Base-by-base conservation (phyloP, 192 early-diverging fungal species). In the Coemansia sp. region DNA sequence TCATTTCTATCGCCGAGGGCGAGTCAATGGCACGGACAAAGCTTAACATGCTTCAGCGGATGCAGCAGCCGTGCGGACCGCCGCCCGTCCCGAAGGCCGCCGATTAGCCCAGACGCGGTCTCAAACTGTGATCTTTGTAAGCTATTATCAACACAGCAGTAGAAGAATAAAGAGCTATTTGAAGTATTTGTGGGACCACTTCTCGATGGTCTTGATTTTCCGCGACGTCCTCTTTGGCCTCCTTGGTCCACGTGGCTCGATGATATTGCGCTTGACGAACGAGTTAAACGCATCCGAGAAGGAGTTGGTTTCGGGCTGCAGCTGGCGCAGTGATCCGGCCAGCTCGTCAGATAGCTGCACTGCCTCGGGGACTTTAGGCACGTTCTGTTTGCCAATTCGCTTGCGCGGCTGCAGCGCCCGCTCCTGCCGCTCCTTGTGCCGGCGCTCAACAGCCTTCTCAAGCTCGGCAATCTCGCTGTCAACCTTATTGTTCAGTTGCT, bases 181-280 rank as follows among this genome's bases (percentile, higher is more conserved):
- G 14, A 68, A 75, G 20, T 75, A 65, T 61, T 75, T 75, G 65
- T 64, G 68, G 0, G 65, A 54, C 72, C 72, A 75, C 55, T 75
- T 75, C 19, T 75, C 72, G 8, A 62, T 68, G 15, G 54, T 60
- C 61, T 62, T 66, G 34, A 14, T 28, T 56, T 52, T 64, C 21
- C 28, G 9, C 21, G 21, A 23, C 25, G 17, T 34, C 30, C 8
- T 40, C 54, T 71, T 60, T 30, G 40, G 39, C 20, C 36, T 38
- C 26, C 22, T 32, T 8, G 57, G 34, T 14, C 39, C 28, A n/a
- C 46, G 52, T 14, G 72, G 72, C 48, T 75, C 72, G 22, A 68
- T 29, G 28, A 75, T 28, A 50, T 75, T 75, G 54, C 72, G 72
- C 50, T 64, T 63, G 50, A 75, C 42, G 23, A 75, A 56, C 54